Percentiles rank a stretch among this genome's conserved stretches.
Conservation (phyloP, 306 rosid species). For the Inga leiocalycina region DNA sequence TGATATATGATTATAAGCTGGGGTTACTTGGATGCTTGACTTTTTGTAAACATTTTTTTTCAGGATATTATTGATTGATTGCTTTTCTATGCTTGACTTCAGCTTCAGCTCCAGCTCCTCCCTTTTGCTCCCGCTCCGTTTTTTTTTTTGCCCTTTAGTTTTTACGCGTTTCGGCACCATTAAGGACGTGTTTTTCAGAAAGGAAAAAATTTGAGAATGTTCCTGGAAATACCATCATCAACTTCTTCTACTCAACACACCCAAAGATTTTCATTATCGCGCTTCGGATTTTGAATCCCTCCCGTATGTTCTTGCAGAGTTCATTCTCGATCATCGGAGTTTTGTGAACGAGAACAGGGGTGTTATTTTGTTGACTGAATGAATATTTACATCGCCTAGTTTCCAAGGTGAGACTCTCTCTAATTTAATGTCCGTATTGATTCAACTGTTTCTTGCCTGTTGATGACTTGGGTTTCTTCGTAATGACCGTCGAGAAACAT, state of each 20-base stretch:
- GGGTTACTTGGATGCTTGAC: too few species aligned
- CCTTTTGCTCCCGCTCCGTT: too few species aligned
- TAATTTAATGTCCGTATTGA: not conserved
- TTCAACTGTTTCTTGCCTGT: constrained; percentile 3
- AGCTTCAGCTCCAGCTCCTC: too few species aligned
- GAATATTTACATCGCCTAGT: not conserved
- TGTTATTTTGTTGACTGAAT: not conserved
- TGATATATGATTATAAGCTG: too few species aligned
- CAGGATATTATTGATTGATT: too few species aligned
- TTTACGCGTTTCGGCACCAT: not conserved
- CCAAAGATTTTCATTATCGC: not conserved
- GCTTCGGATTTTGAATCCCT: not conserved
- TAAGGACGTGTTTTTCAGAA: not conserved
- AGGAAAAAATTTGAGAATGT: not conserved
- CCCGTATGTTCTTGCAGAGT: constrained; percentile 4
- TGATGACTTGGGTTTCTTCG: not conserved
- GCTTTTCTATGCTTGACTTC: too few species aligned
- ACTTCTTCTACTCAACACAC: not conserved
- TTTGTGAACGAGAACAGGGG: not conserved
- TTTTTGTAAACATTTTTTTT: too few species aligned
- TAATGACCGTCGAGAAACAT: not conserved
- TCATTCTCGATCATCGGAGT: constrained; percentile 7
- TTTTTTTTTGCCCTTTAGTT: too few species aligned
- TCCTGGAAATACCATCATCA: not conserved
- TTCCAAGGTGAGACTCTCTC: constrained; percentile 26